phyloP scores from a whole-genome alignment of 106 monocot genomes.

The Narthecium ossifragum region DNA sequence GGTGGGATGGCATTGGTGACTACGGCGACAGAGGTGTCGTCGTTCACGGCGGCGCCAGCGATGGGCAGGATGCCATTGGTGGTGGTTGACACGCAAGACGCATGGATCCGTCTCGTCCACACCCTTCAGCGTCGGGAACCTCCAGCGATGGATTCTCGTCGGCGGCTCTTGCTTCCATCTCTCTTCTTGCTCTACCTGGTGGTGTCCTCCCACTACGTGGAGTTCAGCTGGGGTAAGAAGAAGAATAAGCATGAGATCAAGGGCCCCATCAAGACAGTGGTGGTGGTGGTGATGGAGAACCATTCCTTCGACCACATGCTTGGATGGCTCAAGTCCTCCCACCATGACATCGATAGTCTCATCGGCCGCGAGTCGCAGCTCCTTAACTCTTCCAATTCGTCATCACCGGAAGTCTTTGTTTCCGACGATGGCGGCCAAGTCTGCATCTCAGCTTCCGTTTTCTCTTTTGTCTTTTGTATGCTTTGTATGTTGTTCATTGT shows the following conservation, averaged over 20 bases:
- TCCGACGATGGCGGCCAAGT: conserved; percentile 23
- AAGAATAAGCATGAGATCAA: conserved; percentile 12
- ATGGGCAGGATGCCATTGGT: conserved; percentile 23
- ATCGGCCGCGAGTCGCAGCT: conserved; percentile 24
- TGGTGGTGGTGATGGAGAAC: conserved; percentile 34
- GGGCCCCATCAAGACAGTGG: conserved; percentile 32
- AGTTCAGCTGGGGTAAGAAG: conserved; percentile 1
- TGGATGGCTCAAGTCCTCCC: conserved; percentile 24
- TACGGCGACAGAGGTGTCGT: not conserved
- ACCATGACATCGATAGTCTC: conserved; percentile 32
- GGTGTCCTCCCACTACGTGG: not conserved
- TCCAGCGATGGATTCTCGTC: not conserved
- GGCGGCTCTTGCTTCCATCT: not conserved
- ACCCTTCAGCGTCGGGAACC: too few relatives aligned
- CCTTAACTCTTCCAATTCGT: conserved; percentile 17
- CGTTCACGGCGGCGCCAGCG: conserved; percentile 5
- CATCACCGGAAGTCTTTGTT: conserved; percentile 24
- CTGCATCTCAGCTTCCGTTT: too few relatives aligned
- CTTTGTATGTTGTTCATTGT: too few relatives aligned
- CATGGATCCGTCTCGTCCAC: conserved; percentile 77
- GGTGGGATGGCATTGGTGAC: not conserved
- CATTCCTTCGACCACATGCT: conserved; percentile 41
- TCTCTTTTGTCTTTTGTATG: too few relatives aligned
- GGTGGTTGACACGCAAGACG: conserved; percentile 71
- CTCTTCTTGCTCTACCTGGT: not conserved